These are phyloP conservation scores for Fomitopsis serialis DNA, from an alignment of 768 basidiomycete species.

Conservation along the genomic window DNA sequence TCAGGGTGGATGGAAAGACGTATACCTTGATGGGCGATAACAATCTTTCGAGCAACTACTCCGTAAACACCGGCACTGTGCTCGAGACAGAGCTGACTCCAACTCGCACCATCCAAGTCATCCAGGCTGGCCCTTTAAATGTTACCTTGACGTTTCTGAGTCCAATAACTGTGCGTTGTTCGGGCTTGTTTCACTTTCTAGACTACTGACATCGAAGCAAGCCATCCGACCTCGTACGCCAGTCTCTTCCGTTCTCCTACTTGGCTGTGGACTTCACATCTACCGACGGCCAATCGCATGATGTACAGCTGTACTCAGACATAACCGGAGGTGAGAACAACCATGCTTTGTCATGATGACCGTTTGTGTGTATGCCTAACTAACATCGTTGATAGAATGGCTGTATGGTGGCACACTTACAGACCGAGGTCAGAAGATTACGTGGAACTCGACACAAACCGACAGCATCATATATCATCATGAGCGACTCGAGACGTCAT, in stretches of 20 bases:
- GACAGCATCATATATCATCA: slow-evolving; percentile 8
- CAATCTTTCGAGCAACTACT: background rate
- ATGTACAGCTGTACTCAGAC: slow-evolving; percentile 33
- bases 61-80: slow-evolving; percentile 6
- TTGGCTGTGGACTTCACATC: slow-evolving; percentile 24
- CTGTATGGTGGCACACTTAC: slow-evolving; percentile 2
- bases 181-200: background rate
- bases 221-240: slow-evolving; percentile 31
- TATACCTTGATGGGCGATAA: slow-evolving; percentile 12
- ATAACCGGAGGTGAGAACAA: slow-evolving; percentile 28
- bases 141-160: slow-evolving; percentile 32
- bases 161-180: slow-evolving; percentile 29
- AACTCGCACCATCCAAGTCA: slow-evolving; percentile 27
- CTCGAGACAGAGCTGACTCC: slow-evolving; percentile 25
- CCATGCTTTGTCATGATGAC: no score
- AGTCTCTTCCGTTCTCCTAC: slow-evolving; percentile 36
- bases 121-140: slow-evolving; percentile 30
- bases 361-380: background rate
- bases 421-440: background rate
- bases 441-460: slow-evolving; percentile 5
- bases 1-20: slow-evolving; percentile 12
- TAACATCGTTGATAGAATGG: slow-evolving; percentile 7
- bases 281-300: slow-evolving; percentile 27
- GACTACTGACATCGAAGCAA: slow-evolving; percentile 4
- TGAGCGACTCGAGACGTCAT: slow-evolving; percentile 1